A percentile compares a stretch with the other conserved stretches of the same genome.
Conservation (phyloP, 2,329 filamentous ascomycete genomes). For the Chaetomium sp. region DNA sequence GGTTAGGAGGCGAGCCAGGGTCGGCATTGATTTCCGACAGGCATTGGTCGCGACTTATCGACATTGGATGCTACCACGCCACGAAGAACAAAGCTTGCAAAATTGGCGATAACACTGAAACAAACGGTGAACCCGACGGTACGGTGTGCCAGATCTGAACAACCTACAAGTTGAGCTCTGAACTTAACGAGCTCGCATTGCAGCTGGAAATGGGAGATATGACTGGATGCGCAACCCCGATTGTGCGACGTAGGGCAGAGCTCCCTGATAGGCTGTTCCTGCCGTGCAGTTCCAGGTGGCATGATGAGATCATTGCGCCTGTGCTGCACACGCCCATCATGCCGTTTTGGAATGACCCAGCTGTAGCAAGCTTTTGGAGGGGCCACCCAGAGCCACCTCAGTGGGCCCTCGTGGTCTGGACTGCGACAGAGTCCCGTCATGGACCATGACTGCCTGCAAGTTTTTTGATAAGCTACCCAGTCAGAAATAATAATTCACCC, state of each 20-base stretch:
- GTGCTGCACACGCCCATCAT: neutral
- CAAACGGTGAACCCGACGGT: neutral
- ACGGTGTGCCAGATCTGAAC: neutral
- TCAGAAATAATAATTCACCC: slow-evolving; percentile 23
- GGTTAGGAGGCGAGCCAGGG: slow-evolving; percentile 11
- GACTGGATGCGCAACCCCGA: neutral
- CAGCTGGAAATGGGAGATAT: neutral
- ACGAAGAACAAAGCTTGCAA: neutral
- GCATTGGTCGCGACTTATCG: neutral
- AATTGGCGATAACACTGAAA: slow-evolving; percentile 1
- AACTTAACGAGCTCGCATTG: neutral
- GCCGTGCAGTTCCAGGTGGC: slow-evolving; percentile 24
- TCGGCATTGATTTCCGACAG: slow-evolving; percentile 14
- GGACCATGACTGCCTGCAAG: slow-evolving; percentile 20
- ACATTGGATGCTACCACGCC: slow-evolving; percentile 7
- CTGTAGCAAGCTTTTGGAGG: slow-evolving; percentile 3
- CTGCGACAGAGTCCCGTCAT: slow-evolving; percentile 17
- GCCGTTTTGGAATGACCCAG: slow-evolving; percentile 12
- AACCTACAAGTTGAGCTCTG: neutral
- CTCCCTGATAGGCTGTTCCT: slow-evolving; percentile 13
- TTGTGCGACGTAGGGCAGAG: slow-evolving; percentile 9
- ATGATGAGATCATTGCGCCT: slow-evolving; percentile 38
- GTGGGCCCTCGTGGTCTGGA: slow-evolving; percentile 5
- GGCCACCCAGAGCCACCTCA: neutral
- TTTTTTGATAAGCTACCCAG: slow-evolving; percentile 25